A percentile compares a stretch with the other conserved stretches of the same genome.
Evolutionary conservation across 2,329 filamentous ascomycete species (phyloP).

Genomic region (Alternaria infectoria): DNA sequence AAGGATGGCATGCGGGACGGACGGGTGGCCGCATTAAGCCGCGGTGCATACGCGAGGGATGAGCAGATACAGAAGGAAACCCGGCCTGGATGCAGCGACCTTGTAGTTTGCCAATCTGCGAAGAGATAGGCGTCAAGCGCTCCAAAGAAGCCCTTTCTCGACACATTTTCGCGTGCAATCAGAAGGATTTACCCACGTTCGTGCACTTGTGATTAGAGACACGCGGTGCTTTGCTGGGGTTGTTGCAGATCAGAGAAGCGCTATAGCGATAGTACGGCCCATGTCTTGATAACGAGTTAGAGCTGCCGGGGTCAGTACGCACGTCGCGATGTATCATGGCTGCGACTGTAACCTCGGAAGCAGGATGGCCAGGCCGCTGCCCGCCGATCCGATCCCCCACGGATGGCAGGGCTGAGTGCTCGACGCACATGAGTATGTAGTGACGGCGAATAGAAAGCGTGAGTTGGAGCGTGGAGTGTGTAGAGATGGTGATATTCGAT

Average conservation of each 20-base stretch:
- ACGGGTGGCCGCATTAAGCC: constrained; percentile 33
- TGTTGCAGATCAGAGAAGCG: not conserved
- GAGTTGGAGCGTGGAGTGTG: not conserved
- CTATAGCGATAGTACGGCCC: constrained; percentile 3
- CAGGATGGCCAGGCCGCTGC: not conserved
- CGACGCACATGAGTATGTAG: not conserved
- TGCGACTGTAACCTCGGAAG: not conserved
- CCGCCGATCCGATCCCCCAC: no score
- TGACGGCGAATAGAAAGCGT: not conserved
- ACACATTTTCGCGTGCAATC: not conserved
- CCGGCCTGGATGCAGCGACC: constrained; percentile 1
- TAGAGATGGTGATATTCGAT: not conserved
- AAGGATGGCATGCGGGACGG: constrained; percentile 4
- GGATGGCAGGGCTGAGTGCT: not conserved
- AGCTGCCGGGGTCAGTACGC: not conserved
- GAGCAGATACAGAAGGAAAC: constrained; percentile 30
- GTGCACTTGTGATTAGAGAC: constrained; percentile 1
- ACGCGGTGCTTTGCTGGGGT: constrained; percentile 9
- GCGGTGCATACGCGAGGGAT: constrained; percentile 11
- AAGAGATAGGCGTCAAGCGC: not conserved
- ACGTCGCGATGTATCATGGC: not conserved
- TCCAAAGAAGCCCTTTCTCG: not conserved
- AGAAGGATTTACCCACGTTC: not conserved
- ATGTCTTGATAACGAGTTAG: not conserved
- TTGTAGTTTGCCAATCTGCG: not conserved